Conservation (phyloP, 2,329 filamentous ascomycete genomes). For the Fusarium hostae region DNA sequence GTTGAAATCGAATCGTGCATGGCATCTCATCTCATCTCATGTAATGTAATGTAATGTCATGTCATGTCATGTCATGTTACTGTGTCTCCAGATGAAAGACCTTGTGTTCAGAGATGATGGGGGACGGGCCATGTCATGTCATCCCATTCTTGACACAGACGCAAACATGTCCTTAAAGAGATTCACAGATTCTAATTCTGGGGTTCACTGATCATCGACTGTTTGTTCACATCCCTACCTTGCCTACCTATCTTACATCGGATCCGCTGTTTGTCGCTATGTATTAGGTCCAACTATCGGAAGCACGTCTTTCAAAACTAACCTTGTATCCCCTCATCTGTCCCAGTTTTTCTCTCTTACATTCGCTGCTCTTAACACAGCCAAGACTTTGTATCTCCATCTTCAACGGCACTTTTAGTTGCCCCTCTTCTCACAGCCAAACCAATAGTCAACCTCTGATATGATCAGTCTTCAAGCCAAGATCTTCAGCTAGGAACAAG, state of each 20-base stretch:
- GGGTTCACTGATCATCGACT: background rate
- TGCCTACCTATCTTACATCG: background rate
- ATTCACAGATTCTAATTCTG: constrained; percentile 3
- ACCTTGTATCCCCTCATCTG: constrained; percentile 13
- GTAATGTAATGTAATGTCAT: background rate
- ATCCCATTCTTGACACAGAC: constrained; percentile 38
- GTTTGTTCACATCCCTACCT: constrained; percentile 13
- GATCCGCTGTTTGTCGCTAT: constrained; percentile 27
- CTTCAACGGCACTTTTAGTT: background rate
- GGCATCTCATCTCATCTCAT: constrained; percentile 1
- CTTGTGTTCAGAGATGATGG: constrained; percentile 25
- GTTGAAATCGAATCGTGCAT: constrained; percentile 27
- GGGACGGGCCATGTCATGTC: constrained; percentile 32
- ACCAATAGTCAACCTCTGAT: background rate
- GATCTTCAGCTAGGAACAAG: constrained; percentile 9
- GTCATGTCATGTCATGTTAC: constrained; percentile 1
- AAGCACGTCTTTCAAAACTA: background rate
- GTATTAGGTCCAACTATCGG: constrained; percentile 3
- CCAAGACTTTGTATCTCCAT: background rate
- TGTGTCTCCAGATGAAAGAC: constrained; percentile 1
- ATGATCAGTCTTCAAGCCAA: background rate
- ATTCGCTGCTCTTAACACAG: background rate
- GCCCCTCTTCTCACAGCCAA: background rate
- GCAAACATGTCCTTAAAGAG: constrained; percentile 31
- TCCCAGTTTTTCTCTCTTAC: constrained; percentile 6